Evolutionary conservation across 1,139 yeast genomes (phyloP).

Genomic region (Pichia sp.): DNA sequence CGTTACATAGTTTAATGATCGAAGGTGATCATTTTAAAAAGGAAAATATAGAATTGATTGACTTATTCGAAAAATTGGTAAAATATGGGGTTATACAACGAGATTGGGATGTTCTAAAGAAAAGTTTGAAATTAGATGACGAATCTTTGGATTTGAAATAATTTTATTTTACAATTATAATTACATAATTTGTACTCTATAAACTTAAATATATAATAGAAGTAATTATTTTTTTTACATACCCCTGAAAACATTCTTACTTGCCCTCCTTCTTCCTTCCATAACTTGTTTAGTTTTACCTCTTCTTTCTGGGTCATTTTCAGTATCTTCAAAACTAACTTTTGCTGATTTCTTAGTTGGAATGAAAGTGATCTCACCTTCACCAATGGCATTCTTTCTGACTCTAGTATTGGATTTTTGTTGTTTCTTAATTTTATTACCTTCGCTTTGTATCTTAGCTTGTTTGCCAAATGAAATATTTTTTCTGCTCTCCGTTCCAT

Average conservation of each 20-base stretch:
- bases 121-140: constrained; percentile 16
- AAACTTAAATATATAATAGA: too few species aligned
- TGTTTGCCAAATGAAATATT: constrained; percentile 56
- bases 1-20: constrained; percentile 41
- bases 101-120: constrained; percentile 21
- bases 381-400: constrained; percentile 80
- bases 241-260: constrained; percentile 80
- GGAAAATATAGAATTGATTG: constrained; percentile 39
- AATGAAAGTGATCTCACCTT: constrained; percentile 78
- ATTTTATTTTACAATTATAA: background rate
- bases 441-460: constrained; percentile 40
- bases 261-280: constrained; percentile 87
- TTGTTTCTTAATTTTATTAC: constrained; percentile 32
- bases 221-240: constrained; percentile 43
- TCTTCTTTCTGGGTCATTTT: constrained; percentile 37
- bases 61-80: constrained; percentile 38
- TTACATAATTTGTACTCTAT: background rate
- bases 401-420: constrained; percentile 43
- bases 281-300: constrained; percentile 76
- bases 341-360: constrained; percentile 46
- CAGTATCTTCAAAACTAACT: constrained; percentile 30
- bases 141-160: constrained; percentile 6
- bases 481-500: constrained; percentile 18
- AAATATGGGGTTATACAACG: constrained; percentile 25
- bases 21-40: constrained; percentile 41